Conservation (phyloP, 176 grass and related monocot genomes). For the Zizania latifolia region DNA sequence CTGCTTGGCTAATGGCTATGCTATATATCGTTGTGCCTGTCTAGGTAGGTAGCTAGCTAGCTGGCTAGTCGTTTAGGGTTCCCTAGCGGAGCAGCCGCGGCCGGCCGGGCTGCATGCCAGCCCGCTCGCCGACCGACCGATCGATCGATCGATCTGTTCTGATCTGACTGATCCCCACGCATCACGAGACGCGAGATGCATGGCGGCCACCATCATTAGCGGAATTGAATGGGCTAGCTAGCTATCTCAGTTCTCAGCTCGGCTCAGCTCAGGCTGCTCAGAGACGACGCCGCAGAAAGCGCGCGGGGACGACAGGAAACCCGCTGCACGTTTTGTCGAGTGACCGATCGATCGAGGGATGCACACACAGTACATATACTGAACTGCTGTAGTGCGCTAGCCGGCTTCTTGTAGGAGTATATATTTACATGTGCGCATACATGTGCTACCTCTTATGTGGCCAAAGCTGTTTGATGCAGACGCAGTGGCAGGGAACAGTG, state of each 20-base stretch:
- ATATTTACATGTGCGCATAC: no score
- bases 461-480: no score
- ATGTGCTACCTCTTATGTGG: no score
- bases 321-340: conserved; percentile 10
- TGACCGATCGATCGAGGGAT: not conserved
- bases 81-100: conserved; percentile 8
- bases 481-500: no score
- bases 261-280: not conserved
- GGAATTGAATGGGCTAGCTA: conserved; percentile 22
- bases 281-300: not conserved
- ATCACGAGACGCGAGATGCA: conserved; percentile 32
- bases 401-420: no score
- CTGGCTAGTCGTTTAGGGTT: no score
- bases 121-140: not conserved
- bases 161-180: conserved; percentile 24
- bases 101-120: not conserved
- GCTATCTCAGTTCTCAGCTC: no score
- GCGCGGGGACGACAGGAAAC: conserved; percentile 13
- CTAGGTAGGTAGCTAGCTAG: no score
- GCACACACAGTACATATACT: not conserved
- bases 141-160: not conserved
- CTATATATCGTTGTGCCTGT: conserved; percentile 59
- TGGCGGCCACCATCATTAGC: conserved; percentile 41
- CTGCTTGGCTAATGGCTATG: not conserved
- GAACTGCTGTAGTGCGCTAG: not conserved